Evolutionary conservation across 2,329 filamentous ascomycete species (phyloP).

Genomic region (Fusarium pseudonygamai): DNA sequence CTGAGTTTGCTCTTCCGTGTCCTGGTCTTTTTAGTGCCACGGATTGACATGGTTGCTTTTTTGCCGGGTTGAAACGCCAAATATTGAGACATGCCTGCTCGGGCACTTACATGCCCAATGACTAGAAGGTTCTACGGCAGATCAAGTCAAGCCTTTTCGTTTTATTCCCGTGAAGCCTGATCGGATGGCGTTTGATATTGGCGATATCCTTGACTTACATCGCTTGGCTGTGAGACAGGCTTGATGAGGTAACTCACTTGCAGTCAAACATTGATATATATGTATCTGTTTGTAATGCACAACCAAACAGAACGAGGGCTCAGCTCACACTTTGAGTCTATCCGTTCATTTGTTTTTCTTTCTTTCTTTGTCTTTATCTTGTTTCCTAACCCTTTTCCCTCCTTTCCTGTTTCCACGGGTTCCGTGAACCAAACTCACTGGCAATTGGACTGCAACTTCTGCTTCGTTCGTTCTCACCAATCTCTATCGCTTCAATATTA

Average conservation of each 20-base stretch:
- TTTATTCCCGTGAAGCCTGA: neutral
- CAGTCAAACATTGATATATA: neutral
- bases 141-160: neutral
- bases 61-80: neutral
- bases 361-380: neutral
- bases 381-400: neutral
- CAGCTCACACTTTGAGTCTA: neutral
- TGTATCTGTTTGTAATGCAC: neutral
- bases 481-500: rapidly evolving
- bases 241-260: neutral
- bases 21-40: neutral
- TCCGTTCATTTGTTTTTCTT: neutral
- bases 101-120: neutral
- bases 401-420: neutral
- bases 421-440: neutral
- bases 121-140: too few species aligned
- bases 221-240: constrained; percentile 5
- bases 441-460: neutral
- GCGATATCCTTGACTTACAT: neutral
- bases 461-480: neutral
- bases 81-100: constrained; percentile 6
- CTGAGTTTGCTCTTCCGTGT: neutral
- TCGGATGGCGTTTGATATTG: neutral
- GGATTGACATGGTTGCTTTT: neutral
- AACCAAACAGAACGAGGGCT: neutral